These are phyloP conservation scores for Sporisorium exsertum DNA, from an alignment of 1,284 basidiomycete species.

Conservation along the genomic window DNA sequence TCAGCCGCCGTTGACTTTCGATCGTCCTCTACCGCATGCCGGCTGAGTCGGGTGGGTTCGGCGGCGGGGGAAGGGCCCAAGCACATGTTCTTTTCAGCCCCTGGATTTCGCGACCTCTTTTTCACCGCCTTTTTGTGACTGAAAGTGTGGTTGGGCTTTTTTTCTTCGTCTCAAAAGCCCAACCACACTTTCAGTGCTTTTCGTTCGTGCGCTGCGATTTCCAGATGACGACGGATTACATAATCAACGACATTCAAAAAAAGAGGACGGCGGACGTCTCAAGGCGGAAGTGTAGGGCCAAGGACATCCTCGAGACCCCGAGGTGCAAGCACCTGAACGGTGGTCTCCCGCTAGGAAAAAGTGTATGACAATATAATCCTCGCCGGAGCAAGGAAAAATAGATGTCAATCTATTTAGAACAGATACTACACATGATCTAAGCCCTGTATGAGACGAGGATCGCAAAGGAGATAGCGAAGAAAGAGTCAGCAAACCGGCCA, in stretches of 20 bases:
- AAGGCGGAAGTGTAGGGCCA: slow-evolving; percentile 57
- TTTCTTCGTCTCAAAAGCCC: too few relatives aligned
- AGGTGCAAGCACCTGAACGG: slow-evolving; percentile 52
- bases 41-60: background rate
- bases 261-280: slow-evolving; percentile 52
- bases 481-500: slow-evolving; percentile 21
- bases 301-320: slow-evolving; percentile 54
- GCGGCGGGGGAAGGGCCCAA: background rate
- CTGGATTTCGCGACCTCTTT: slow-evolving; percentile 4
- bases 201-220: background rate
- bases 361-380: slow-evolving; percentile 50
- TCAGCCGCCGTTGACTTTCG: background rate
- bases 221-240: slow-evolving; percentile 18
- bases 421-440: slow-evolving; percentile 65
- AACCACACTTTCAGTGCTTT: too few relatives aligned
- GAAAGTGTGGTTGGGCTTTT: too few relatives aligned
- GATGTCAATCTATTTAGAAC: slow-evolving; percentile 63
- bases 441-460: slow-evolving; percentile 41
- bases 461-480: slow-evolving; percentile 7
- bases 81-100: background rate
- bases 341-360: slow-evolving; percentile 53
- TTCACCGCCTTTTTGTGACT: background rate
- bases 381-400: slow-evolving; percentile 57
- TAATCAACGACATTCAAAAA: slow-evolving; percentile 31
- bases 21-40: too few relatives aligned